Conservation (phyloP, 441 rosid genomes). For the Codiaeum variegatum region DNA sequence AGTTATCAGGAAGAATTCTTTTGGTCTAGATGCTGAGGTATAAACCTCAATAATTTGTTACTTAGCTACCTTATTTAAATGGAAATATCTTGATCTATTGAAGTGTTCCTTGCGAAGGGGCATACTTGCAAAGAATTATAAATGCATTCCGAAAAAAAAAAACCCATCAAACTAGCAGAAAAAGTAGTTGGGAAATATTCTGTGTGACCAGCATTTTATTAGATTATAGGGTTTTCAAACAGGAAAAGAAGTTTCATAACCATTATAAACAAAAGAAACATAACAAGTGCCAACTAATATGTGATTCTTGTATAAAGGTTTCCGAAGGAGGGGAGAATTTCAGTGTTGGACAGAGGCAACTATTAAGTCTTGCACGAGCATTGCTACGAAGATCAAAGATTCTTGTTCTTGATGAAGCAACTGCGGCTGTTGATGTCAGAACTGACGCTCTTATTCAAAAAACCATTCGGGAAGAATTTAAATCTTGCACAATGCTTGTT, state of each 20-base stretch:
- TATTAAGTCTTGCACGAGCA: constrained; percentile 91
- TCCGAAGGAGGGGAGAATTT: constrained; percentile 92
- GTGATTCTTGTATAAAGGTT: constrained; percentile 43
- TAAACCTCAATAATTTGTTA: not conserved
- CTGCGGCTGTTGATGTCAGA: constrained; percentile 91
- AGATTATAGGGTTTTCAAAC: not conserved
- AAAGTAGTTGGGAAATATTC: not conserved
- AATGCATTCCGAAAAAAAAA: not conserved
- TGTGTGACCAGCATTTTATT: not conserved
- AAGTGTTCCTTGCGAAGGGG: not conserved
- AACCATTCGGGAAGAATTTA: constrained; percentile 89
- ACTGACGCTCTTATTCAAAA: constrained; percentile 89
- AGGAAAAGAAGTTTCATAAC: not conserved
- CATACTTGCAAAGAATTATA: not conserved
- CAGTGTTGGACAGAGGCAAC: constrained; percentile 95
- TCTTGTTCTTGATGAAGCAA: constrained; percentile 98
- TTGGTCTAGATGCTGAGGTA: constrained; percentile 88
- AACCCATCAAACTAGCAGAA: not conserved
- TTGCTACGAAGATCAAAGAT: constrained; percentile 82
- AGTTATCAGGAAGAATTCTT: constrained; percentile 56
- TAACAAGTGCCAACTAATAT: not conserved
- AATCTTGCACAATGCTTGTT: constrained; percentile 76
- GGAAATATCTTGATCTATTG: not conserved
- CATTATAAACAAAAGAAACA: not conserved
- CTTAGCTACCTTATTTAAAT: not conserved